Evolutionary conservation across 1,284 basidiomycete species (phyloP), one percentile per base, ranked within the genome.

Genomic region (Cutaneotrichosporon cavernicola): DNA sequence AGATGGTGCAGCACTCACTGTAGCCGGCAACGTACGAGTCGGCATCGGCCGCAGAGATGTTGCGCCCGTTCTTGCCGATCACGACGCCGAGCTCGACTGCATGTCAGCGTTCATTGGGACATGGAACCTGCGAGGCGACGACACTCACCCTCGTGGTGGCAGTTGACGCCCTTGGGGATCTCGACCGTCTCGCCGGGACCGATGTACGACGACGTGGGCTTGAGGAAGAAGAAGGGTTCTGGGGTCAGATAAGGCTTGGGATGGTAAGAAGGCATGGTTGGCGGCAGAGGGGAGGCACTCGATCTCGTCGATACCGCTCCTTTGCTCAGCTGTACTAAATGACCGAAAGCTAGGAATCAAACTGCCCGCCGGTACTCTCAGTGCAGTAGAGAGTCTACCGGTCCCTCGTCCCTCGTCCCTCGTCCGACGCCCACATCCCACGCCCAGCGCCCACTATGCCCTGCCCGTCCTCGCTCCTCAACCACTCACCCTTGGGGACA

Each of bases 221-320:
- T 99, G 49, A 98, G 83, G 84, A 98, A 99, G 86, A 98, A 97
- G 85, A 99, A 97, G 0, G 96, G 96, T 77, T 97, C 94, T 78
- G 62, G 5, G 16, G 11, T 26, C 10, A 49, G 47, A 2, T 26
- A 26, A 26, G 26, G 26, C 26, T 26, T 26, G 26, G 26, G 26
- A 26, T 26, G 26, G 26, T 26, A 3, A 26, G 26, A 3, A 26
- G n/a, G n/a, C n/a, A 26, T 26, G 26, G 26, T 26, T 26, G 26
- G 3, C 1, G 26, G 26, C 3, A 26, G 26, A 26, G 26, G 26
- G 26, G 26, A 36, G 11, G 8, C 34, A 36, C 34, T n/a, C n/a
- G n/a, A n/a, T n/a, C n/a, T n/a, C n/a, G n/a, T n/a, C n/a, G n/a
- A n/a, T n/a, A n/a, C n/a, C n/a, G n/a, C n/a, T n/a, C n/a, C n/a